These are phyloP conservation scores for Xerocomellus intermedius DNA, from an alignment of 768 basidiomycete genomes.

Conservation along the genomic window DNA sequence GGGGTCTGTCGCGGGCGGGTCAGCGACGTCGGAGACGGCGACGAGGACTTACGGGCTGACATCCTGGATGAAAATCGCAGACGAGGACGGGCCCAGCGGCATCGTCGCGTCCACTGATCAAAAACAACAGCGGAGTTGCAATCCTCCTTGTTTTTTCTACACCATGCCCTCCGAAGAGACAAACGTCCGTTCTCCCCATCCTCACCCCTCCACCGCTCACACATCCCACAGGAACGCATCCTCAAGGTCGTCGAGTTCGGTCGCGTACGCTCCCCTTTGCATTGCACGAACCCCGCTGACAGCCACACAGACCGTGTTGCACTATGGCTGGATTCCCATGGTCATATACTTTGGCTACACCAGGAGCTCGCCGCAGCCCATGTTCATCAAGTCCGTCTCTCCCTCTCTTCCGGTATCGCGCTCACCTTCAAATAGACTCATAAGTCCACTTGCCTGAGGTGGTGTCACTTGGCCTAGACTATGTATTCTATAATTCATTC, in stretches of 20 bases:
- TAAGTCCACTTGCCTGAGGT: slow-evolving; percentile 85
- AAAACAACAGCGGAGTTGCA: slow-evolving; percentile 33
- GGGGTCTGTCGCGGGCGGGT: slow-evolving; percentile 45
- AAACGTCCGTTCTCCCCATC: slow-evolving; percentile 50
- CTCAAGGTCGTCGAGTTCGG: slow-evolving; percentile 76
- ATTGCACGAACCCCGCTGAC: slow-evolving; percentile 1
- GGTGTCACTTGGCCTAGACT: slow-evolving; percentile 7
- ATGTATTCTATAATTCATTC: slow-evolving; percentile 30
- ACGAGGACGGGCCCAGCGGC: slow-evolving; percentile 46
- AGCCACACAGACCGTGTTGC: slow-evolving; percentile 68
- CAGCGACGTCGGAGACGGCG: neutral
- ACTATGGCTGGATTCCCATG: slow-evolving; percentile 95
- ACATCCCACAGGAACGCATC: slow-evolving; percentile 60
- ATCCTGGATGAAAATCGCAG: slow-evolving; percentile 44
- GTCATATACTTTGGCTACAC: slow-evolving; percentile 96
- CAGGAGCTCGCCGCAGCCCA: slow-evolving; percentile 89
- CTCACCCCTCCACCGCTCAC: neutral
- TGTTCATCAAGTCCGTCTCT: slow-evolving; percentile 88
- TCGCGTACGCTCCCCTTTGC: slow-evolving; percentile 56
- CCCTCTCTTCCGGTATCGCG: neutral
- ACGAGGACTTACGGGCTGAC: slow-evolving; percentile 34
- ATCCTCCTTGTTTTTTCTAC: slow-evolving; percentile 13
- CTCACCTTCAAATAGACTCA: slow-evolving; percentile 55
- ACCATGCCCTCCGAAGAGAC: slow-evolving; percentile 91
- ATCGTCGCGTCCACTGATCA: slow-evolving; percentile 34